Evolutionary conservation across 768 basidiomycete species (phyloP).

Genomic region (Amanita muscaria): DNA sequence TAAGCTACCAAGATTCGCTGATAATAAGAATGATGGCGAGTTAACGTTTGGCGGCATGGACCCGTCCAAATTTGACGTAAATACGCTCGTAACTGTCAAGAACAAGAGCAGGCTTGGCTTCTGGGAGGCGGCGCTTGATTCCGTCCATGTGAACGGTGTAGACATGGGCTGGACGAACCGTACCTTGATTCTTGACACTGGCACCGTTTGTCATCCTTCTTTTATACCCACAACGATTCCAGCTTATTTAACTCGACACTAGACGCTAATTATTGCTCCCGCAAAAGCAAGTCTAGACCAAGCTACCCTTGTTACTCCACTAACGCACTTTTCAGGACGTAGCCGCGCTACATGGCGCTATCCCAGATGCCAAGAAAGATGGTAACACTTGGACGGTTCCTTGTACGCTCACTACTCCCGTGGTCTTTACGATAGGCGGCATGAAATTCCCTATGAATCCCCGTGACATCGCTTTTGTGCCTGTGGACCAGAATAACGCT

Average conservation of each 20-base stretch:
- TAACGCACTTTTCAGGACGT: conserved; percentile 33
- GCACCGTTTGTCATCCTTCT: conserved; percentile 11
- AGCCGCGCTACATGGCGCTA: conserved; percentile 41
- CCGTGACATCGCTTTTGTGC: conserved; percentile 46
- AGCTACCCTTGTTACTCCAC: background rate
- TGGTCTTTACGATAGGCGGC: conserved; percentile 55
- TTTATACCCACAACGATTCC: background rate
- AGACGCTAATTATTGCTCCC: conserved; percentile 6
- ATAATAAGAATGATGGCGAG: conserved; percentile 66
- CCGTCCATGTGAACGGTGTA: conserved; percentile 48
- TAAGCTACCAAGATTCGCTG: conserved; percentile 70
- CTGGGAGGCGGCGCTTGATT: conserved; percentile 67
- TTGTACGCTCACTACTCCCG: conserved; percentile 44
- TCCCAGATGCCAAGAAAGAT: conserved; percentile 46
- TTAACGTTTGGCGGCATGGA: conserved; percentile 77
- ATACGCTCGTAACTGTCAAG: conserved; percentile 46
- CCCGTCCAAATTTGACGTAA: conserved; percentile 51
- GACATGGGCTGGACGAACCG: conserved; percentile 46
- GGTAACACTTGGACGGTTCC: conserved; percentile 52
- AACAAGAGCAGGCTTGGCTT: conserved; percentile 67
- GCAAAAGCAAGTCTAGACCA: background rate
- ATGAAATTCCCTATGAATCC: conserved; percentile 49
- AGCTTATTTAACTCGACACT: background rate
- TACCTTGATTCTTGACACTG: conserved; percentile 66
- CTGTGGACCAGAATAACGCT: conserved; percentile 38